These are phyloP conservation scores for Sugiyamaella chiloensis DNA, from an alignment of 805 yeast genomes.

Conservation along the genomic window DNA sequence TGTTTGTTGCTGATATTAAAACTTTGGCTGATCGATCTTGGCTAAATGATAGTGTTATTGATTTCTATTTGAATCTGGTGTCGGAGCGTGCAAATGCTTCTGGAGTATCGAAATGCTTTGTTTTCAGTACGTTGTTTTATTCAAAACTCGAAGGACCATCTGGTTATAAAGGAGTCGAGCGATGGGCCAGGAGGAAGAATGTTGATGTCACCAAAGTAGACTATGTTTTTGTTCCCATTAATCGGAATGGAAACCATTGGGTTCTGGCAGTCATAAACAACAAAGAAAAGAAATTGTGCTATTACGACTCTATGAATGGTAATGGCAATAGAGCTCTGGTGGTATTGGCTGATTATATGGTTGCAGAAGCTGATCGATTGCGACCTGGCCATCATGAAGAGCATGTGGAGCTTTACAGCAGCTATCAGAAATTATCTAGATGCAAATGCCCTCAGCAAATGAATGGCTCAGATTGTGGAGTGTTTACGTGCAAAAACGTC, in stretches of 20 bases:
- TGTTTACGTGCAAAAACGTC: conserved; percentile 79
- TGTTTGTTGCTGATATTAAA: conserved; percentile 60
- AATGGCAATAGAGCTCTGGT: conserved; percentile 43
- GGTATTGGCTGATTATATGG: conserved; percentile 58
- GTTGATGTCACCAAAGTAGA: conserved; percentile 62
- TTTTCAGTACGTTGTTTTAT: conserved; percentile 87
- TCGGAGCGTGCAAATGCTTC: conserved; percentile 41
- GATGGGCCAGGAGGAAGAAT: conserved; percentile 81
- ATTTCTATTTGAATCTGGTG: conserved; percentile 63
- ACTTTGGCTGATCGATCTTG: conserved; percentile 71
- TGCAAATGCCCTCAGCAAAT: conserved; percentile 73
- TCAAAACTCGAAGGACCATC: conserved; percentile 56
- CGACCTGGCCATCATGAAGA: conserved; percentile 37
- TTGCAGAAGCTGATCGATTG: conserved; percentile 59
- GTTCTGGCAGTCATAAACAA: conserved; percentile 79
- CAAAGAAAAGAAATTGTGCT: conserved; percentile 52
- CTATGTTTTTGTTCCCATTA: conserved; percentile 78
- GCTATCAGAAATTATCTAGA: conserved; percentile 19
- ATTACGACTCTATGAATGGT: conserved; percentile 71
- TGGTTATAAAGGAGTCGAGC: conserved; percentile 77
- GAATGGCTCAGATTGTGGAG: conserved; percentile 95
- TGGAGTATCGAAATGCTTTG: conserved; percentile 46
- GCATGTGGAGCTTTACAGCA: conserved; percentile 30
- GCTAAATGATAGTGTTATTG: conserved; percentile 91
- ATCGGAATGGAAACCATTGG: conserved; percentile 84